Conservation (phyloP, 1,284 basidiomycete species). For the Cutaneotrichosporon spelunceum region DNA sequence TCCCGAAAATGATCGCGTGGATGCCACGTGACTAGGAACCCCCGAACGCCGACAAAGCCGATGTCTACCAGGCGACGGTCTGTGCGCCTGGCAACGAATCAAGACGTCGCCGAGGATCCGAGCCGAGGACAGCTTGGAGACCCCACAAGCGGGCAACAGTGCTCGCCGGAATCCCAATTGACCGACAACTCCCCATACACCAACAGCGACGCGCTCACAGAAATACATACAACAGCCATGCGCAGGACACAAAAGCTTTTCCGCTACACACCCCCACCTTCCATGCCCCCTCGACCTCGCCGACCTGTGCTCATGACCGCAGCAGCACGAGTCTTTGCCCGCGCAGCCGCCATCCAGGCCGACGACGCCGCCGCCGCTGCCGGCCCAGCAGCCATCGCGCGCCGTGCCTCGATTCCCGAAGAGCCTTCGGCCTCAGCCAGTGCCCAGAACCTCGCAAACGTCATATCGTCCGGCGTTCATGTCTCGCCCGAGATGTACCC, state of each 20-base stretch:
- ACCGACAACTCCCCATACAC: background rate
- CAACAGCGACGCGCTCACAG: background rate
- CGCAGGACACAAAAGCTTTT: conserved; percentile 1
- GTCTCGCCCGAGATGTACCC: conserved; percentile 8
- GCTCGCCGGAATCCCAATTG: background rate
- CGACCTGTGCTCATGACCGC: conserved; percentile 20
- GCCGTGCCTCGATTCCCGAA: background rate
- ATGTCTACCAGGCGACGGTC: background rate
- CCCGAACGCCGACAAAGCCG: background rate
- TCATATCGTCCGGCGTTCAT: background rate
- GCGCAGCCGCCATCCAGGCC: conserved; percentile 44
- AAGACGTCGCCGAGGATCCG: background rate
- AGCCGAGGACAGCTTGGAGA: background rate
- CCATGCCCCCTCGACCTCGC: conserved; percentile 3
- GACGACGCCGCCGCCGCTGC: conserved; percentile 35
- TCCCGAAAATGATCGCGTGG: background rate
- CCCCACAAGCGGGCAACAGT: background rate
- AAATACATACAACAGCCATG: conserved; percentile 1
- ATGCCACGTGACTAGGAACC: background rate
- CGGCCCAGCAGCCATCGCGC: conserved; percentile 5
- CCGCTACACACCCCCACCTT: background rate
- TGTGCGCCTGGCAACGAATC: background rate
- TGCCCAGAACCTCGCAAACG: background rate
- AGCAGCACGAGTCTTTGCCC: conserved; percentile 41
- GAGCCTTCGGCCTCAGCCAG: background rate